Evolutionary conservation across 768 basidiomycete genomes (phyloP).

Genomic region (Pseudohyphozyma bogoriensis): DNA sequence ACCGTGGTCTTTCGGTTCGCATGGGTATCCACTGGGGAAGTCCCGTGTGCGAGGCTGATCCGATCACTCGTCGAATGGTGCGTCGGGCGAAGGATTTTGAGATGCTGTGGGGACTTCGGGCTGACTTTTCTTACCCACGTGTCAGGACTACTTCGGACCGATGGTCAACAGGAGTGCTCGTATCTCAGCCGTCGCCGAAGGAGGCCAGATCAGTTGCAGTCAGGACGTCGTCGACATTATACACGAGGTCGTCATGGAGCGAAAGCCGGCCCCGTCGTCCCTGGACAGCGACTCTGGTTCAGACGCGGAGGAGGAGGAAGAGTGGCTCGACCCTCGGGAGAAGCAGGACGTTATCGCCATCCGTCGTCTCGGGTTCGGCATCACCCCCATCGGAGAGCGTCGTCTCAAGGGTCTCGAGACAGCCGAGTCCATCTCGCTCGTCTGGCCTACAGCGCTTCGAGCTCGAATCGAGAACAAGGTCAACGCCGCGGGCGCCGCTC

Average conservation of each 20-base stretch:
- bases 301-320: constrained; percentile 34
- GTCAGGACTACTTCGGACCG: constrained; percentile 6
- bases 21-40: constrained; percentile 95
- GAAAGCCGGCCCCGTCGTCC: constrained; percentile 50
- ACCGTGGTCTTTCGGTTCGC: constrained; percentile 80
- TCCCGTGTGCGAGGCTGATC: constrained; percentile 83
- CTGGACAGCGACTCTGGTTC: constrained; percentile 40
- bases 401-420: constrained; percentile 91
- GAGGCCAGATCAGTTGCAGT: constrained; percentile 81
- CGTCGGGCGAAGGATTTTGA: not conserved
- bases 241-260: constrained; percentile 49
- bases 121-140: not conserved
- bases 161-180: constrained; percentile 67
- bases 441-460: constrained; percentile 66
- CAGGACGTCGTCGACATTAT: constrained; percentile 59
- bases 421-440: constrained; percentile 71
- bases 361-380: constrained; percentile 55
- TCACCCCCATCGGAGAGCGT: constrained; percentile 72
- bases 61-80: constrained; percentile 82
- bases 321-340: constrained; percentile 33
- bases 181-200: constrained; percentile 68
- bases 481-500: constrained; percentile 8
- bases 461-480: constrained; percentile 43
- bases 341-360: constrained; percentile 48
- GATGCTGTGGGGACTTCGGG: not conserved